phyloP scores from a whole-genome alignment of 176 grass and related monocot genomes.

The Triticum turgidum region DNA sequence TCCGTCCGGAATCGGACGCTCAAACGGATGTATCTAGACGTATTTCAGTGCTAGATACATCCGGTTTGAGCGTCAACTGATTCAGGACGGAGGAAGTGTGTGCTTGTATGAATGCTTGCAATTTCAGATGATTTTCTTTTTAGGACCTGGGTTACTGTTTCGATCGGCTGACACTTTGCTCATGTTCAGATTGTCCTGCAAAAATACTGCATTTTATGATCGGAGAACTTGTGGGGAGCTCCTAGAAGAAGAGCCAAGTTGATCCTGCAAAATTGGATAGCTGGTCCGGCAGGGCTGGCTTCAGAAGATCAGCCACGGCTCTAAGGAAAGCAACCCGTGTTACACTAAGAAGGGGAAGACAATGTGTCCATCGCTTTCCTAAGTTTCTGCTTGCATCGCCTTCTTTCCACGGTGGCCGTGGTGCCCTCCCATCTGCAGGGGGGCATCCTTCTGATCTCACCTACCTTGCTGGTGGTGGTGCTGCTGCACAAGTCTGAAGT shows the following conservation, averaged over 20 bases:
- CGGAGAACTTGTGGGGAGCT: constrained; percentile 10
- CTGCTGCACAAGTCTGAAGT: constrained; percentile 45
- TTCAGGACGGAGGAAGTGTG: background rate
- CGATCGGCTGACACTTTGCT: background rate
- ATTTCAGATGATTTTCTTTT: background rate
- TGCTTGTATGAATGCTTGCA: background rate
- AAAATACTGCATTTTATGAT: constrained; percentile 8
- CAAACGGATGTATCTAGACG: too few relatives aligned
- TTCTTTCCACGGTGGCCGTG: constrained; percentile 81
- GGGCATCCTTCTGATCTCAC: constrained; percentile 91
- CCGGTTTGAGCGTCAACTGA: too few relatives aligned
- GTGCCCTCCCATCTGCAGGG: constrained; percentile 89
- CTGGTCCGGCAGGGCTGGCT: constrained; percentile 88
- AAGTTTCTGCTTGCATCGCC: constrained; percentile 84
- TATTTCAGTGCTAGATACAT: too few relatives aligned
- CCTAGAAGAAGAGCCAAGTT: constrained; percentile 35
- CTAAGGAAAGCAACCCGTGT: constrained; percentile 52
- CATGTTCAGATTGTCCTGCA: constrained; percentile 19
- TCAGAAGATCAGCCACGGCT: constrained; percentile 68
- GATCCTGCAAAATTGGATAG: constrained; percentile 35
- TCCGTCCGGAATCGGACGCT: too few relatives aligned
- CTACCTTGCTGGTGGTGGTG: constrained; percentile 72
- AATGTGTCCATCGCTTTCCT: constrained; percentile 58
- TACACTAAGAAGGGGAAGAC: constrained; percentile 44
- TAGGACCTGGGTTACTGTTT: background rate